phyloP scores from a whole-genome alignment of 139 green algal genomes.

The Eudorina sp. region DNA sequence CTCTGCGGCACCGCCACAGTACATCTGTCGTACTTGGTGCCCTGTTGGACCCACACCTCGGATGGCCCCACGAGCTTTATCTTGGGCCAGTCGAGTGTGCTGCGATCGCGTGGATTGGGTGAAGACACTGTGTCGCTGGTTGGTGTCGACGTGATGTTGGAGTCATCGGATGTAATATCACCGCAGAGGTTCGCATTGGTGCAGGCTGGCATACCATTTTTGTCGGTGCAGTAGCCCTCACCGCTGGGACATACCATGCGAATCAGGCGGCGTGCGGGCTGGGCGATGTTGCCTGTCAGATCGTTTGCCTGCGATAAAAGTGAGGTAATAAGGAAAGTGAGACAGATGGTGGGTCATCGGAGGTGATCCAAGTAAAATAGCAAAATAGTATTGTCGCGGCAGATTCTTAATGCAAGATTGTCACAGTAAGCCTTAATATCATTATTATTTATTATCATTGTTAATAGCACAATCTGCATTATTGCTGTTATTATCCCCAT shows the following conservation, averaged over 20 bases:
- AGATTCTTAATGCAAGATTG: too few relatives aligned
- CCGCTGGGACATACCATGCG: slow-evolving; percentile 44
- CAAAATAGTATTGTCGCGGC: too few relatives aligned
- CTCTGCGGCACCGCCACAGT: slow-evolving; percentile 13
- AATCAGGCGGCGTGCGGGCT: slow-evolving; percentile 51
- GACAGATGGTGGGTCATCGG: too few relatives aligned
- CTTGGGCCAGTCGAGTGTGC: neutral
- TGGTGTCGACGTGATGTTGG: too few relatives aligned
- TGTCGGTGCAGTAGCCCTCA: slow-evolving; percentile 44
- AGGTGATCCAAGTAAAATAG: too few relatives aligned
- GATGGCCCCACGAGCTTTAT: slow-evolving; percentile 47
- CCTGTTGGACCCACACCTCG: slow-evolving; percentile 36
- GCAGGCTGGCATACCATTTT: slow-evolving; percentile 41
- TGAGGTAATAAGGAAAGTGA: too few relatives aligned
- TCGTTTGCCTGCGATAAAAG: too few relatives aligned
- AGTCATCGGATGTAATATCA: too few relatives aligned
- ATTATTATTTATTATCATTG: too few relatives aligned
- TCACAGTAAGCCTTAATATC: too few relatives aligned
- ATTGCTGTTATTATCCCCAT: too few relatives aligned
- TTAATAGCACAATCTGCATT: too few relatives aligned
- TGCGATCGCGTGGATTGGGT: neutral
- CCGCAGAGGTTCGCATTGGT: slow-evolving; percentile 45
- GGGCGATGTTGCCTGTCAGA: slow-evolving; percentile 53
- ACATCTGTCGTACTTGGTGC: slow-evolving; percentile 54
- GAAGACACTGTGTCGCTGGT: neutral